Percentiles rank a stretch among this genome's conserved stretches.
These are phyloP conservation scores for Clohesyomyces aquaticus DNA, from an alignment of 495 filamentous ascomycete genomes.

Conservation along the genomic window DNA sequence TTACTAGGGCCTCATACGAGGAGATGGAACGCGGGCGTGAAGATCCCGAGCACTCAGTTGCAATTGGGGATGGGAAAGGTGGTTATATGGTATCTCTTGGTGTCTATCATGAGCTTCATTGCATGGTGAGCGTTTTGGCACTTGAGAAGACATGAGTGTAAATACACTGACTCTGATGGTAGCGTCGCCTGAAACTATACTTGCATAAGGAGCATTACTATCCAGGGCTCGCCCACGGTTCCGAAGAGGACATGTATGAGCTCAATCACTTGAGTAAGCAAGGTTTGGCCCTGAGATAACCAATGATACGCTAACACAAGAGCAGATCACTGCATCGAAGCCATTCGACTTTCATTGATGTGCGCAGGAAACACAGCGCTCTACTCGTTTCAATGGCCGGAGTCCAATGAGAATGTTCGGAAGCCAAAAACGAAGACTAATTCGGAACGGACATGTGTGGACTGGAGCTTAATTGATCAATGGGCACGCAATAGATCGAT, in stretches of 20 bases:
- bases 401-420: conserved; percentile 2
- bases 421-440: conserved; percentile 24
- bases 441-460: conserved; percentile 10
- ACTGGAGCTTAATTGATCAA: conserved; percentile 11
- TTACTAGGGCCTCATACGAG: conserved; percentile 9
- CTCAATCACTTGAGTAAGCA: conserved; percentile 7
- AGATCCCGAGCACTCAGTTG: conserved; percentile 9
- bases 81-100: conserved; percentile 19
- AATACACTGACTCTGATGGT: neutral
- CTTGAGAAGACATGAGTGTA: neutral
- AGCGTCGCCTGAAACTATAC: conserved; percentile 23
- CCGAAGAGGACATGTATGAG: conserved; percentile 6
- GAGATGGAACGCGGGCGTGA: conserved; percentile 11
- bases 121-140: conserved; percentile 4
- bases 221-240: conserved; percentile 2
- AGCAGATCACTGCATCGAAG: conserved; percentile 15
- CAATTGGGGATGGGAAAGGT: conserved; percentile 5
- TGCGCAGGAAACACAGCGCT: conserved; percentile 15
- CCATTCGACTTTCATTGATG: conserved; percentile 17
- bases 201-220: conserved; percentile 19
- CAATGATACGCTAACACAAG: neutral
- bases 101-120: conserved; percentile 21
- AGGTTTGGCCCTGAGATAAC: neutral
- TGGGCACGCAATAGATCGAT: conserved; percentile 13
- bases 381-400: conserved; percentile 17